Percentiles rank a stretch among this genome's conserved stretches.
phyloP scores from a whole-genome alignment of 148 eudicot genomes.

The Chenopodium berlandieri region DNA sequence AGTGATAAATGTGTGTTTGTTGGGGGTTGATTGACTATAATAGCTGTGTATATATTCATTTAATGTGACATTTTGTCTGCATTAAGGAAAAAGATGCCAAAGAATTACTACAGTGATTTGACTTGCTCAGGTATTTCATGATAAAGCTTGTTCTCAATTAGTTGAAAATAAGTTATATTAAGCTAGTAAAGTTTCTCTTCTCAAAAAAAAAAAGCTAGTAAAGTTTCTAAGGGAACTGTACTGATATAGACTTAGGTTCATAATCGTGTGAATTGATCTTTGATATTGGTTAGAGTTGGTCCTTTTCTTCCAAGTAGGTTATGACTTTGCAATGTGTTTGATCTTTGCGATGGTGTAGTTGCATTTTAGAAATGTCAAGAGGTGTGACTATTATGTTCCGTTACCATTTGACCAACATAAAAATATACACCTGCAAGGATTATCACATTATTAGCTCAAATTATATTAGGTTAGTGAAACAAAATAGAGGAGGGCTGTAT shows the following conservation, averaged over 20 bases:
- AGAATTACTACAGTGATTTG: background rate
- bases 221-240: background rate
- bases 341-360: background rate
- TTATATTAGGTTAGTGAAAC: background rate
- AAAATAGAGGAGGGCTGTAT: background rate
- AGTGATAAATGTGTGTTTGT: constrained; percentile 3
- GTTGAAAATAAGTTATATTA: background rate
- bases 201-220: background rate
- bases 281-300: background rate
- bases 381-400: background rate
- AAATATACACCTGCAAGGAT: background rate
- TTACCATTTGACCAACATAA: background rate
- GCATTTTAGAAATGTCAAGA: background rate
- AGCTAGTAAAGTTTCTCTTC: background rate
- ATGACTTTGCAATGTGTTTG: background rate
- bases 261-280: background rate
- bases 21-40: constrained; percentile 17
- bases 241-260: background rate
- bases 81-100: constrained; percentile 1
- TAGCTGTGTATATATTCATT: background rate
- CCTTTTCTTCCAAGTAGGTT: background rate
- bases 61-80: background rate
- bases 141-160: background rate
- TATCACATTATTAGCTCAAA: background rate
- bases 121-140: constrained; percentile 1